Conservation (phyloP, 768 basidiomycete species). For the Floccularia luteovirens region DNA sequence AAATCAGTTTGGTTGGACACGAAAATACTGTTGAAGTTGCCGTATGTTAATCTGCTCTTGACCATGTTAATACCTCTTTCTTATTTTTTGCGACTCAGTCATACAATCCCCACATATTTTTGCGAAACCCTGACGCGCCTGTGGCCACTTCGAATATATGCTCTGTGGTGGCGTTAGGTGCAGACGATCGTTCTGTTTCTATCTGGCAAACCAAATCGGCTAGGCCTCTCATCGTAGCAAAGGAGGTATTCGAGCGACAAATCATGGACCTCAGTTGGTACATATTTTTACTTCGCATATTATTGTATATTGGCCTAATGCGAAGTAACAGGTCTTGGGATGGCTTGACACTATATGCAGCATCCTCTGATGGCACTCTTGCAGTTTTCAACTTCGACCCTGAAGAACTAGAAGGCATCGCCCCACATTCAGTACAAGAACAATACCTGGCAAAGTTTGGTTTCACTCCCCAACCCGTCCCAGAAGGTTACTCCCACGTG, state of each 20-base stretch:
- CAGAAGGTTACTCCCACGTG: slow-evolving; percentile 63
- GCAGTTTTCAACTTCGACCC: slow-evolving; percentile 81
- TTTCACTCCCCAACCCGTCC: slow-evolving; percentile 59
- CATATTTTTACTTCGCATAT: slow-evolving; percentile 14
- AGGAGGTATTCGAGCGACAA: slow-evolving; percentile 90
- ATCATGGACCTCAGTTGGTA: slow-evolving; percentile 96
- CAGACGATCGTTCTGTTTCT: slow-evolving; percentile 89
- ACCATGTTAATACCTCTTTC: slow-evolving; percentile 1
- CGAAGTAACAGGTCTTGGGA: slow-evolving; percentile 76
- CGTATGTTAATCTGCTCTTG: slow-evolving; percentile 48
- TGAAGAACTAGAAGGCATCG: slow-evolving; percentile 76
- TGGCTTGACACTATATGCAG: slow-evolving; percentile 87
- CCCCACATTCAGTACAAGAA: slow-evolving; percentile 63
- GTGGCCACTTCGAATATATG: slow-evolving; percentile 80
- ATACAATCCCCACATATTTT: slow-evolving; percentile 93
- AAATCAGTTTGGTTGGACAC: slow-evolving; percentile 93
- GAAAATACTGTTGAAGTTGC: slow-evolving; percentile 96
- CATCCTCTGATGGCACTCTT: slow-evolving; percentile 93
- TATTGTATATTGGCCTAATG: slow-evolving; percentile 4
- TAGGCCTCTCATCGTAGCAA: slow-evolving; percentile 85
- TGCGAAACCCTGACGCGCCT: slow-evolving; percentile 61
- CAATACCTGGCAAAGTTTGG: slow-evolving; percentile 80
- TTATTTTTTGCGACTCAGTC: slow-evolving; percentile 32
- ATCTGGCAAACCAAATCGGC: slow-evolving; percentile 95
- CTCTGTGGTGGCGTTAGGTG: slow-evolving; percentile 88